A percentile compares a stretch with the other conserved stretches of the same genome.
These are phyloP conservation scores for Trypanosoma theileri DNA, from an alignment of 208 protist species.

Conservation along the genomic window DNA sequence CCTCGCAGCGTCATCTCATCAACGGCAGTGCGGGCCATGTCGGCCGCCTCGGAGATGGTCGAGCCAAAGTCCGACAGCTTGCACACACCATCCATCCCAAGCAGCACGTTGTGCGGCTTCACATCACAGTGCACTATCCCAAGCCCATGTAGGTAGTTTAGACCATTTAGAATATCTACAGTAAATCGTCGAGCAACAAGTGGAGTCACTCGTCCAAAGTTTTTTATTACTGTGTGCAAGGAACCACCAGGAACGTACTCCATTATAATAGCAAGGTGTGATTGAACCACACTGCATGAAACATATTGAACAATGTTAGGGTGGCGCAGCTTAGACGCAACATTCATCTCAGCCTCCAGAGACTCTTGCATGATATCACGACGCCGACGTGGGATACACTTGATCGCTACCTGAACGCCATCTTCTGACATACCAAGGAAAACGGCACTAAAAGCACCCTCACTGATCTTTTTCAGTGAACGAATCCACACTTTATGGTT, in stretches of 20 bases:
- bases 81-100: constrained; percentile 76
- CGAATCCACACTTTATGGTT: constrained; percentile 61
- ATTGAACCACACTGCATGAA: constrained; percentile 55
- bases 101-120: constrained; percentile 87
- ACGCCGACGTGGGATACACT: constrained; percentile 64
- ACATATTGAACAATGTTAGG: constrained; percentile 83
- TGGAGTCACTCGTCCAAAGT: constrained; percentile 60
- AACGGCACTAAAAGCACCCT: constrained; percentile 68
- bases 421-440: constrained; percentile 73
- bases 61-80: constrained; percentile 89
- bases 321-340: constrained; percentile 60
- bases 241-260: constrained; percentile 84
- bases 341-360: constrained; percentile 64
- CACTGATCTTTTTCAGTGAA: constrained; percentile 58
- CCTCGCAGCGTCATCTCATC: constrained; percentile 65
- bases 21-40: constrained; percentile 22
- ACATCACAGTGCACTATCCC: constrained; percentile 83
- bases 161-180: constrained; percentile 71
- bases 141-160: constrained; percentile 74
- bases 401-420: constrained; percentile 80
- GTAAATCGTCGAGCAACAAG: constrained; percentile 69
- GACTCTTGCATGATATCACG: constrained; percentile 63
- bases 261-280: constrained; percentile 81
- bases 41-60: constrained; percentile 44
- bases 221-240: constrained; percentile 65